Base-by-base conservation (phyloP, 140 eudicot genomes). In the Oenanthe javanica region DNA sequence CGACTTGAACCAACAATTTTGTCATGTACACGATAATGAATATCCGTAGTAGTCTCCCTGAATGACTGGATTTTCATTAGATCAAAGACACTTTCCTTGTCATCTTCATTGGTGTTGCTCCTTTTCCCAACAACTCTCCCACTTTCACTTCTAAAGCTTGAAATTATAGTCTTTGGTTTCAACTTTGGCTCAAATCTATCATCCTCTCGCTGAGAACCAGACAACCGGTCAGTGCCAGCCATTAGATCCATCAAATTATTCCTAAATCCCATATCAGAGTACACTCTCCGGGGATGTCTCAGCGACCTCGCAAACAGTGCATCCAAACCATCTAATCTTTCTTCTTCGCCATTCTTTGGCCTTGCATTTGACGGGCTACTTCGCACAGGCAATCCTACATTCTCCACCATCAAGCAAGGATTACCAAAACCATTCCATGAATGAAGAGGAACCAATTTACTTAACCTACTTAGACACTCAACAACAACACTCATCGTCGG, bases 361-460 rank as follows among this genome's bases (percentile, higher is more conserved):
- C 84, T 80, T 3, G 82, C 72, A 74, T 81, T 72, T 74, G 78
- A 79, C 54, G 21, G 77, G 72, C 50, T 55, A 51, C 18, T 77
- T 54, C 80, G 90, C 16, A 91, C 93, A 0, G 98, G 97, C 31
- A 81, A 80, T 12, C 96, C 97, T 2, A 92, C 93, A 19, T 81
- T 83, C 77, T 95, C 99, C 11, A 92, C 99, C 99, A 92, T 91
- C 93, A 95, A 76, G 81, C 99, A 95, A n/a, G 96, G 97, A 81
- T 95, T 95, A 38, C 78, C 64, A 43, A 95, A 83, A 19, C 96
- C 97, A 75, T 87, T 95, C 97, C 97, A 95, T 1, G 93, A 87
- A 69, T 84, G 86, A n/a, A 88, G 78, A 16, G 97, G 93, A 79
- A 89, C 96, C 84, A 90, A 76, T 78, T 87, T 92, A 36, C 87